A percentile compares a stretch with the other conserved stretches of the same genome.
Conservation (phyloP, 2,329 filamentous ascomycete genomes). For the Paracamarosporium sp. region DNA sequence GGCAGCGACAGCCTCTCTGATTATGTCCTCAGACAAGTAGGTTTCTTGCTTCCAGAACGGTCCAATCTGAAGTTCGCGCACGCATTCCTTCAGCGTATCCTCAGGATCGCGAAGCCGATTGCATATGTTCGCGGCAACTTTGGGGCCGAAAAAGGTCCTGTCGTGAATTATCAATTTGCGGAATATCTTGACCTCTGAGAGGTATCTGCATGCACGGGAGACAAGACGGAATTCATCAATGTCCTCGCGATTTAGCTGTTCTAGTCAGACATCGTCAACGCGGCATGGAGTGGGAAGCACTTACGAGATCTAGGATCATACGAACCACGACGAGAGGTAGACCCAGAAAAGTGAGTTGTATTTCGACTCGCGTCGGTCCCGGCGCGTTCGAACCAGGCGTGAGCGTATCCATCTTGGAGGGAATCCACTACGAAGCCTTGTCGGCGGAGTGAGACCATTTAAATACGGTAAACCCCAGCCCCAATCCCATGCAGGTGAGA, state of each 20-base stretch:
- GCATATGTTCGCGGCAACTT: too few species aligned
- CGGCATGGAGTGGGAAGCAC: neutral
- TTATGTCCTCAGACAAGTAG: neutral
- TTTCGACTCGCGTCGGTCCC: neutral
- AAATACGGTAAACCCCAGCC: too few species aligned
- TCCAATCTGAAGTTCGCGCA: neutral
- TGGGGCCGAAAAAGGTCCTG: neutral
- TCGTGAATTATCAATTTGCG: neutral
- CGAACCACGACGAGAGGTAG: neutral
- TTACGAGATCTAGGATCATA: neutral
- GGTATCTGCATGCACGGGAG: constrained; percentile 5
- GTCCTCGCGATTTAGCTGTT: neutral
- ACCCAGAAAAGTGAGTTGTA: neutral
- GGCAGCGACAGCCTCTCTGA: neutral
- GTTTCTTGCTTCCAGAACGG: neutral
- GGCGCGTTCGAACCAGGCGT: neutral
- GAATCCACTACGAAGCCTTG: too few species aligned
- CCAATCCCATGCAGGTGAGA: too few species aligned
- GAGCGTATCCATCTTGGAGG: neutral
- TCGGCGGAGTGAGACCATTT: too few species aligned
- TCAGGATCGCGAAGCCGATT: constrained; percentile 1
- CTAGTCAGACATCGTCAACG: neutral
- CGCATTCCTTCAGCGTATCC: neutral
- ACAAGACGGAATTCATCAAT: constrained; percentile 8
- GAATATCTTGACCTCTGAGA: neutral